Evolutionary conservation across 78 protist genomes (phyloP).

Genomic region (Dictyostelium purpureum): DNA sequence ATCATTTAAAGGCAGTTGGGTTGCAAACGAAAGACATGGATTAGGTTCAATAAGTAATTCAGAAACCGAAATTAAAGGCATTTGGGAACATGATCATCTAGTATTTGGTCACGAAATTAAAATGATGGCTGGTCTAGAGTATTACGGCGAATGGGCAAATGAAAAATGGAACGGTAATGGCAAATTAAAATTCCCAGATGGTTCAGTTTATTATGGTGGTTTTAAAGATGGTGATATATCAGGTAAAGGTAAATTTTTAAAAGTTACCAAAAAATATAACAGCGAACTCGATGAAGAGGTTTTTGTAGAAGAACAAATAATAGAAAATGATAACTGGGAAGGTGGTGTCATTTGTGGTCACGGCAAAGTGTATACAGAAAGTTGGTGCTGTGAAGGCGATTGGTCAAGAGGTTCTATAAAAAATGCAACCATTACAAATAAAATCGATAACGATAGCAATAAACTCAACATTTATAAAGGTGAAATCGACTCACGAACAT

Average conservation of each 20-base stretch:
- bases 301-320: background rate
- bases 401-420: background rate
- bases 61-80: conserved; percentile 22
- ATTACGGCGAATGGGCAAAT: conserved; percentile 12
- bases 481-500: background rate
- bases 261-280: background rate
- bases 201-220: conserved; percentile 21
- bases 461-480: conserved; percentile 22
- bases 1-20: conserved; percentile 38
- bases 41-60: background rate
- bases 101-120: conserved; percentile 56
- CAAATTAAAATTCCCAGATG: background rate
- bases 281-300: background rate
- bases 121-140: background rate
- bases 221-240: background rate
- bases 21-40: conserved; percentile 15
- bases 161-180: conserved; percentile 55
- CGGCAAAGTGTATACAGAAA: conserved; percentile 1
- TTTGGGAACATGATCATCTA: conserved; percentile 47
- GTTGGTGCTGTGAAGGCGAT: conserved; percentile 12
- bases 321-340: conserved; percentile 38
- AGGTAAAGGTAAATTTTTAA: conserved; percentile 30
- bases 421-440: background rate
- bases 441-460: too few relatives aligned
- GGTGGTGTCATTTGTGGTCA: conserved; percentile 15